Evolutionary conservation across 2,329 filamentous ascomycete genomes (phyloP).

Genomic region (Penicillium sp.): DNA sequence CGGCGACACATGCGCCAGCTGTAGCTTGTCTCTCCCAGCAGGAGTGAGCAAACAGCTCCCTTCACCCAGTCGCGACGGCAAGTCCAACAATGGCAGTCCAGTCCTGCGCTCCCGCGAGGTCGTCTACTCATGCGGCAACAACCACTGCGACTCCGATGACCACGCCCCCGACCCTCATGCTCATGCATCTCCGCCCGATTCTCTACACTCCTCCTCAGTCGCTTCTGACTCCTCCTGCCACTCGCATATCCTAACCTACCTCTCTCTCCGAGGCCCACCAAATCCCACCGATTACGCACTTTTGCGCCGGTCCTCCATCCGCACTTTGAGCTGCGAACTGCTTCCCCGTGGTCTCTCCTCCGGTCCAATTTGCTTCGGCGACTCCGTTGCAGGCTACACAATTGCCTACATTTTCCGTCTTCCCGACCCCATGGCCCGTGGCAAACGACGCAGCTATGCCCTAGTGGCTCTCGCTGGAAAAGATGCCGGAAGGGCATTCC

Average conservation of each 20-base stretch:
- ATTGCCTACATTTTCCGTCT: slow-evolving; percentile 62
- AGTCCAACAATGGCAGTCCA: slow-evolving; percentile 51
- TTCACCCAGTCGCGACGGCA: slow-evolving; percentile 51
- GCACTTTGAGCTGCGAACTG: slow-evolving; percentile 58
- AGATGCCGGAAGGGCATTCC: slow-evolving; percentile 49
- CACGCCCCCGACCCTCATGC: slow-evolving; percentile 34
- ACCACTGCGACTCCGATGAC: slow-evolving; percentile 38
- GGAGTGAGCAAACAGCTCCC: slow-evolving; percentile 56
- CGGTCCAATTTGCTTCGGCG: slow-evolving; percentile 60
- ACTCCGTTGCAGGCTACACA: slow-evolving; percentile 57
- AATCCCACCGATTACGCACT: slow-evolving; percentile 56
- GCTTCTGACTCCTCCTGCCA: slow-evolving; percentile 52
- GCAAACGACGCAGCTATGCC: slow-evolving; percentile 57
- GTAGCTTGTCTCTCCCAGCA: slow-evolving; percentile 56
- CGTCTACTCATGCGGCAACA: slow-evolving; percentile 52
- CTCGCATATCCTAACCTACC: slow-evolving; percentile 58
- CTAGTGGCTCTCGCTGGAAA: slow-evolving; percentile 58
- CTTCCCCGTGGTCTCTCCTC: slow-evolving; percentile 57
- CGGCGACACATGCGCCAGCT: slow-evolving; percentile 58
- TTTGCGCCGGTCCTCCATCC: slow-evolving; percentile 58
- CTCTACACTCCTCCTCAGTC: slow-evolving; percentile 41
- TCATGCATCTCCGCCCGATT: slow-evolving; percentile 41
- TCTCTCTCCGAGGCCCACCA: slow-evolving; percentile 58
- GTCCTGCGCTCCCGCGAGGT: slow-evolving; percentile 57
- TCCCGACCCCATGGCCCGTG: slow-evolving; percentile 58